A percentile compares a stretch with the other conserved stretches of the same genome.
Evolutionary conservation across 139 green algal species (phyloP).

Genomic region (Tetraselmis striata): DNA sequence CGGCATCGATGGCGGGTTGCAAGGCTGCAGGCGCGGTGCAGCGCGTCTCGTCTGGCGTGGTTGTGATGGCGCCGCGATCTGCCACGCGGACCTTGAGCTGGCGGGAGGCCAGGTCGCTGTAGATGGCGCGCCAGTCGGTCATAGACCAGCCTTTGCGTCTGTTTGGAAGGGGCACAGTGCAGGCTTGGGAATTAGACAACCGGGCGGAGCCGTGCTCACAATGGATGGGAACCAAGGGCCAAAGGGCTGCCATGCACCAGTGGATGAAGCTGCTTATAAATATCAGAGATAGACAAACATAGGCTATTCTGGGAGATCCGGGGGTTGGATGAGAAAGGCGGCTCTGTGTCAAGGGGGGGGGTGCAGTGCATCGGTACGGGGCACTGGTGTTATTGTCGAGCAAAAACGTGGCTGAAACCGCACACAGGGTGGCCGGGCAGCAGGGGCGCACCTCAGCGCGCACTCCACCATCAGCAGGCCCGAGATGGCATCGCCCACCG

Average conservation of each 20-base stretch:
- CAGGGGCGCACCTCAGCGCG: slow-evolving; percentile 45
- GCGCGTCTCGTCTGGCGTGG: slow-evolving; percentile 65
- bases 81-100: slow-evolving; percentile 76
- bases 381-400: too few species aligned
- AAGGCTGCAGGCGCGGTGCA: slow-evolving; percentile 55
- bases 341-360: too few species aligned
- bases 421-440: neutral
- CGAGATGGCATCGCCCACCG: slow-evolving; percentile 86
- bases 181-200: too few species aligned
- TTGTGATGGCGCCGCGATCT: slow-evolving; percentile 63
- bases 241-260: too few species aligned
- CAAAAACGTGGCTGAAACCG: neutral
- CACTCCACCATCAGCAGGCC: slow-evolving; percentile 84
- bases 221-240: too few species aligned
- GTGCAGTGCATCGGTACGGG: too few species aligned
- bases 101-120: slow-evolving; percentile 78
- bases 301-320: too few species aligned
- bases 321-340: too few species aligned
- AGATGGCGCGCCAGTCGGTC: slow-evolving; percentile 72
- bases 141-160: slow-evolving; percentile 49
- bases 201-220: too few species aligned
- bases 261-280: too few species aligned
- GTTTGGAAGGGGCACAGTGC: too few species aligned
- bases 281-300: too few species aligned
- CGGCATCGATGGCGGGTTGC: slow-evolving; percentile 62